Percentiles rank a stretch among this genome's conserved stretches.
These are phyloP conservation scores for Hypocreales sp. DNA, from an alignment of 2,329 filamentous ascomycete genomes.

Conservation along the genomic window DNA sequence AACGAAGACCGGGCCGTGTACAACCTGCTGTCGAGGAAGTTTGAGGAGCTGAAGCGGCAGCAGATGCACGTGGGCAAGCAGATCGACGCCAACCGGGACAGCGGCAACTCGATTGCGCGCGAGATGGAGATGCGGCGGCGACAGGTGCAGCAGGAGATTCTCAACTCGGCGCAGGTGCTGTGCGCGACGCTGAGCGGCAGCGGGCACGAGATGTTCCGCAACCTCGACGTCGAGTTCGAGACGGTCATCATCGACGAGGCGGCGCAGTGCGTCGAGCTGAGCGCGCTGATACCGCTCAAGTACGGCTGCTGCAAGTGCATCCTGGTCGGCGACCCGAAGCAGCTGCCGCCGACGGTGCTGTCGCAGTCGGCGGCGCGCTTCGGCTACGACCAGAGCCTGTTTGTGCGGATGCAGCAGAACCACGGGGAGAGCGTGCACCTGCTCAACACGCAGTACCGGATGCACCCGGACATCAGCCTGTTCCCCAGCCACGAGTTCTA, in stretches of 20 bases:
- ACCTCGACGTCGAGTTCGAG: conserved; percentile 89
- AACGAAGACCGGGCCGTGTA: conserved; percentile 30
- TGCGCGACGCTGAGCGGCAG: conserved; percentile 91
- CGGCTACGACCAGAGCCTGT: conserved; percentile 94
- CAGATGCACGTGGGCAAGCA: conserved; percentile 60
- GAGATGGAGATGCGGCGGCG: conserved; percentile 77
- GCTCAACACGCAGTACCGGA: conserved; percentile 95
- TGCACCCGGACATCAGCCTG: conserved; percentile 90
- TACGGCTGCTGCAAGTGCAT: conserved; percentile 96
- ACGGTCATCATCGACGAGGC: conserved; percentile 98
- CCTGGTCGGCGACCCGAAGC: conserved; percentile 93
- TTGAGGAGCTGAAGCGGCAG: conserved; percentile 62
- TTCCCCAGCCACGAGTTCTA: conserved; percentile 92
- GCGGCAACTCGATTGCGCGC: conserved; percentile 64
- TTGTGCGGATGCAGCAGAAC: conserved; percentile 95
- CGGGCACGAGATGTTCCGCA: conserved; percentile 95
- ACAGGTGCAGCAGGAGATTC: conserved; percentile 75
- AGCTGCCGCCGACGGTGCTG: conserved; percentile 87
- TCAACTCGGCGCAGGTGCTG: conserved; percentile 81
- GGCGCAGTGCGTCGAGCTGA: conserved; percentile 94
- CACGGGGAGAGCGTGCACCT: conserved; percentile 79
- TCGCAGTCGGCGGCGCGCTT: conserved; percentile 85
- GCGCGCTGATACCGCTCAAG: conserved; percentile 89
- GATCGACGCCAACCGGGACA: conserved; percentile 79
- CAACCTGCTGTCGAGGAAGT: conserved; percentile 54